phyloP scores from a whole-genome alignment of 805 yeast species.

The Kuraishia floccosa region DNA sequence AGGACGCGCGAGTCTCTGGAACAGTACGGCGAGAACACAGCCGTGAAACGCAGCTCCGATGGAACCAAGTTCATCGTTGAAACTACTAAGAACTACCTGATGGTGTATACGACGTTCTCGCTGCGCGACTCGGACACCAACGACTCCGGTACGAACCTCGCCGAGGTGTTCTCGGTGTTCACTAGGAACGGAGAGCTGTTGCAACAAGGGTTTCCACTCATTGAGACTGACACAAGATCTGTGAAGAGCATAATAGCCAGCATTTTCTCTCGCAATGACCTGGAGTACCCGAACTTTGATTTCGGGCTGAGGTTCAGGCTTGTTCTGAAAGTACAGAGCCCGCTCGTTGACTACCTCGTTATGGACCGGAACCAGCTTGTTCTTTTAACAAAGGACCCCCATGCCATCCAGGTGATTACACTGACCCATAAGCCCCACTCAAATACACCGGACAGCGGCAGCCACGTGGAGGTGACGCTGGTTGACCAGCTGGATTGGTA shows the following conservation, averaged over 20 bases:
- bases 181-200: conserved; percentile 15
- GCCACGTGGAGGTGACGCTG: conserved; percentile 15
- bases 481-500: conserved; percentile 22
- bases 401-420: conserved; percentile 21
- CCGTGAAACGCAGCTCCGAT: conserved; percentile 24
- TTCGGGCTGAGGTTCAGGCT: conserved; percentile 19
- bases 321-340: conserved; percentile 21
- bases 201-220: conserved; percentile 21
- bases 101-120: conserved; percentile 27
- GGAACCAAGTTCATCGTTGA: conserved; percentile 29
- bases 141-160: conserved; percentile 2
- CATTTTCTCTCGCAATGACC: conserved; percentile 10
- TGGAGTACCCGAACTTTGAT: conserved; percentile 18
- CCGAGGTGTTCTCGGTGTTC: conserved; percentile 19
- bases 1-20: conserved; percentile 30
- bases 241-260: conserved; percentile 15
- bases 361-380: conserved; percentile 12
- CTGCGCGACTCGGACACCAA: conserved; percentile 7
- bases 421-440: conserved; percentile 7
- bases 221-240: conserved; percentile 3
- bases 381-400: conserved; percentile 17
- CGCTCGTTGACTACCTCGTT: conserved; percentile 16
- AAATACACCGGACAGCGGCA: conserved; percentile 10
- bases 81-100: conserved; percentile 25
- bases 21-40: conserved; percentile 33